Conservation (phyloP, 2,329 filamentous ascomycete species). For the Leptographium lundbergii region DNA sequence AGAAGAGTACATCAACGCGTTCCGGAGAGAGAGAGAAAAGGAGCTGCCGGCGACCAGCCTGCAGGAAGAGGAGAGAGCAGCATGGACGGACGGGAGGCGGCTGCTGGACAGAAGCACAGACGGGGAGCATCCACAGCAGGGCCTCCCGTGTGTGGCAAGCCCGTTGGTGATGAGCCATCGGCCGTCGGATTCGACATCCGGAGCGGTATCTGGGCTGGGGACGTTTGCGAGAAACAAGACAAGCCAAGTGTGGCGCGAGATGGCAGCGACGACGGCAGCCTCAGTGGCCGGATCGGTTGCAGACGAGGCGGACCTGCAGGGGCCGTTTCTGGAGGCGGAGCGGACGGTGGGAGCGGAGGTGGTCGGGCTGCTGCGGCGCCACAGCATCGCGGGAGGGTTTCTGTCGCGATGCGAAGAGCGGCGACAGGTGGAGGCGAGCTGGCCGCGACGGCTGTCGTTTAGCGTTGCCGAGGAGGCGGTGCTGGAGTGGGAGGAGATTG, state of each 20-base stretch:
- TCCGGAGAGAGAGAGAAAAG: slow-evolving; percentile 21
- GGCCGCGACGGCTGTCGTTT: slow-evolving; percentile 64
- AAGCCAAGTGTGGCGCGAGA: slow-evolving; percentile 29
- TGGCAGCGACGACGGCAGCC: slow-evolving; percentile 28
- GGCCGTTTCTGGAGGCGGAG: slow-evolving; percentile 36
- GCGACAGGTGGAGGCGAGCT: slow-evolving; percentile 22
- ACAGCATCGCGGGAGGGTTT: slow-evolving; percentile 34
- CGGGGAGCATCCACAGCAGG: neutral
- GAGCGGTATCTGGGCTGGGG: neutral
- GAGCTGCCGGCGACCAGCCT: slow-evolving; percentile 2
- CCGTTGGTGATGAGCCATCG: neutral
- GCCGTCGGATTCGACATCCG: slow-evolving; percentile 7
- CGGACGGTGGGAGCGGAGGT: slow-evolving; percentile 23
- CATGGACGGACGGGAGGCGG: neutral
- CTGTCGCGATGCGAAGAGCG: neutral
- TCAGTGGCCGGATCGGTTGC: slow-evolving; percentile 47
- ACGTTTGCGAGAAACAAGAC: slow-evolving; percentile 14
- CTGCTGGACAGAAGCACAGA: neutral
- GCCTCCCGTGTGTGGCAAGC: neutral
- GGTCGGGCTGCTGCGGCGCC: slow-evolving; percentile 46
- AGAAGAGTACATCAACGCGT: slow-evolving; percentile 39
- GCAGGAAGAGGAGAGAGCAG: slow-evolving; percentile 3
- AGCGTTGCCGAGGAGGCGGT: slow-evolving; percentile 64
- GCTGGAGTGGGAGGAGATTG: slow-evolving; percentile 49
- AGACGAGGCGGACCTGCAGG: slow-evolving; percentile 46